These are phyloP conservation scores for Ophiostoma pallidulum DNA, from an alignment of 2,329 filamentous ascomycete species.

Conservation along the genomic window DNA sequence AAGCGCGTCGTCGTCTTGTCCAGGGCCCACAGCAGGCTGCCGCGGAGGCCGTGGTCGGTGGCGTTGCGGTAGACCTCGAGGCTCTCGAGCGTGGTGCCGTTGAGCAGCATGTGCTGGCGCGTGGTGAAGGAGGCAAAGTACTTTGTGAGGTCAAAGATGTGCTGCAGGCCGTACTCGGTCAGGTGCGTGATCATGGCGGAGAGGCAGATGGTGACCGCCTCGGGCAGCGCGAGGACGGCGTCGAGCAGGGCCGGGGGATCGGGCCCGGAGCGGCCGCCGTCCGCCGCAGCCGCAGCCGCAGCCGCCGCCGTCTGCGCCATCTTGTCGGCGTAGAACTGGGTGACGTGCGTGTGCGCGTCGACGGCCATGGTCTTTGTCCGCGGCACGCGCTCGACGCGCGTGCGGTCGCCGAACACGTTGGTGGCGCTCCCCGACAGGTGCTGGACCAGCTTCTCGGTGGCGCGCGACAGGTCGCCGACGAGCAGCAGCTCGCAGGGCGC, in stretches of 20 bases:
- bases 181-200: constrained; percentile 95
- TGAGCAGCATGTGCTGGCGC: constrained; percentile 88
- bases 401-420: constrained; percentile 86
- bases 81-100: constrained; percentile 87
- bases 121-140: constrained; percentile 96
- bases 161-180: constrained; percentile 83
- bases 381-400: constrained; percentile 69
- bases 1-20: constrained; percentile 88
- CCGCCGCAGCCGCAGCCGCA: too few species aligned
- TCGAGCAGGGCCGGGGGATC: constrained; percentile 62
- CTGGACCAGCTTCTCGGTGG: constrained; percentile 83
- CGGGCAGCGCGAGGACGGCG: constrained; percentile 75
- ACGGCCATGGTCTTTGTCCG: constrained; percentile 74
- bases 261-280: constrained; percentile 30
- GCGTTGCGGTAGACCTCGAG: constrained; percentile 94
- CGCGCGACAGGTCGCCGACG: constrained; percentile 80
- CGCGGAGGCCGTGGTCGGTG: constrained; percentile 75
- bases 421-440: constrained; percentile 83
- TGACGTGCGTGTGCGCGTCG: constrained; percentile 79
- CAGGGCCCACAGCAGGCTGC: constrained; percentile 90
- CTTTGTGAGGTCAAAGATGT: constrained; percentile 92
- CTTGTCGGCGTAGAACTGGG: constrained; percentile 83
- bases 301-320: neutral
- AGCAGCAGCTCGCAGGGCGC: constrained; percentile 92
- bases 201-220: constrained; percentile 80